Evolutionary conservation across 192 early-diverging fungal species (phyloP).

Genomic region (Rhizoclosmatium globosum): DNA sequence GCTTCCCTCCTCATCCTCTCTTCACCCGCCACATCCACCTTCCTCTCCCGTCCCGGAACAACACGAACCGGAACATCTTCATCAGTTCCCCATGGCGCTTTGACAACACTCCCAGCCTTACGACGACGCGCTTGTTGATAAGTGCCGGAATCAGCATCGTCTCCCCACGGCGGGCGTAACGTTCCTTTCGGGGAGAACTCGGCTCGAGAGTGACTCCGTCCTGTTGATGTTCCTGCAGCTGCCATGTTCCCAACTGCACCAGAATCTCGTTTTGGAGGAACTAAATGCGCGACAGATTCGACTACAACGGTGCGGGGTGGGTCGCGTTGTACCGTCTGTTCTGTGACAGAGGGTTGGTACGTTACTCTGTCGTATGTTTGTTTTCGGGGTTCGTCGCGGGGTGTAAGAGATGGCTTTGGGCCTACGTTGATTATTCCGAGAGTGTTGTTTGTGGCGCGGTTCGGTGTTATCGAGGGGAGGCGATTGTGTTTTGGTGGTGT

Average conservation of each 20-base stretch:
- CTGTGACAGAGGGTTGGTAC: background rate
- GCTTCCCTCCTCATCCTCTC: background rate
- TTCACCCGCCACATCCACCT: background rate
- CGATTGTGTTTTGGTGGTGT: too few species aligned
- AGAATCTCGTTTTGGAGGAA: background rate
- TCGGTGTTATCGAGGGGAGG: too few species aligned
- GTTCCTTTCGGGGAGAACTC: conserved; percentile 3
- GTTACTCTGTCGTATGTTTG: background rate
- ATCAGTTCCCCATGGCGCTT: conserved; percentile 6
- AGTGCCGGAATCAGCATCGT: background rate
- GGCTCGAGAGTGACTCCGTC: background rate
- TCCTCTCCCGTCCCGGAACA: background rate
- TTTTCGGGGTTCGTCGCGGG: too few species aligned
- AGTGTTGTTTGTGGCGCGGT: too few species aligned
- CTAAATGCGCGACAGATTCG: background rate
- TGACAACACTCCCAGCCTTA: background rate
- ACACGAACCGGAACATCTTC: conserved; percentile 7
- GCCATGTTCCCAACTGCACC: background rate
- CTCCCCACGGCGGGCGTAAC: background rate
- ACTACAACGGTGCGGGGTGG: background rate
- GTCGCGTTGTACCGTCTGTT: background rate
- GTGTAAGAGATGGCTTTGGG: background rate
- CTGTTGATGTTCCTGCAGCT: conserved; percentile 4
- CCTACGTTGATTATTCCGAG: background rate
- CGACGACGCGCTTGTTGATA: background rate